Evolutionary conservation across 2,329 filamentous ascomycete genomes (phyloP), one percentile per base, ranked within the genome.

Genomic region (Trichoderma gracile): DNA sequence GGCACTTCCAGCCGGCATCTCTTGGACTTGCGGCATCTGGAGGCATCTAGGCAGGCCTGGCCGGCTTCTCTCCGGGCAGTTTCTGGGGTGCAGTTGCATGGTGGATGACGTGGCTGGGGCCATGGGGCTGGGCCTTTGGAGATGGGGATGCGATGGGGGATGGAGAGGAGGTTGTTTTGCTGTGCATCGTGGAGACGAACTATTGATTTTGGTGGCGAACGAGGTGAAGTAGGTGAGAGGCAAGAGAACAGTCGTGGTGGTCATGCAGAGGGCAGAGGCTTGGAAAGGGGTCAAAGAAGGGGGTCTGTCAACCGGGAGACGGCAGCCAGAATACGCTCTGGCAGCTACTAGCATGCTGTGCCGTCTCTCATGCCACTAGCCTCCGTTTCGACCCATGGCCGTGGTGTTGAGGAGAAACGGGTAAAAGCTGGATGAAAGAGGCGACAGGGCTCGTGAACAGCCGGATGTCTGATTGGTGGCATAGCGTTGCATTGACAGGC

Each of bases 61-160:
- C 45, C 62, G 62, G 62, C 62, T 59, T 64, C 62, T 64, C 62
- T 64, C 62, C 62, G 62, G 62, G 5, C 30, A 64, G 45, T 64
- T 64, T 64, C 55, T 64, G 53, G 55, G 54, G 62, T 63, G 52
- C 50, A 55, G 42, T 55, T 56, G 60, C 60, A 63, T 56, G 60
- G 58, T 25, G 46, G 54, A 52, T 64, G 62, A 59, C 62, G 53
- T 59, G 54, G 62, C 52, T 57, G 42, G 45, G 50, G 19, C 25
- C 9, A 9, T 25, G 9, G 47, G 40, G 40, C 5, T n/a, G 19
- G 40, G 25, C 14, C 38, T 10, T 14, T 9, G 33, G 33, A 38
- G 33, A 38, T 38, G 33, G 33, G 33, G 33, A n/a, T n/a, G n/a
- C n/a, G 27, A 30, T 30, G 27, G 27, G 27, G 27, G 3, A 17